phyloP scores from a whole-genome alignment of 1,284 basidiomycete species.

The Malassezia equina region DNA sequence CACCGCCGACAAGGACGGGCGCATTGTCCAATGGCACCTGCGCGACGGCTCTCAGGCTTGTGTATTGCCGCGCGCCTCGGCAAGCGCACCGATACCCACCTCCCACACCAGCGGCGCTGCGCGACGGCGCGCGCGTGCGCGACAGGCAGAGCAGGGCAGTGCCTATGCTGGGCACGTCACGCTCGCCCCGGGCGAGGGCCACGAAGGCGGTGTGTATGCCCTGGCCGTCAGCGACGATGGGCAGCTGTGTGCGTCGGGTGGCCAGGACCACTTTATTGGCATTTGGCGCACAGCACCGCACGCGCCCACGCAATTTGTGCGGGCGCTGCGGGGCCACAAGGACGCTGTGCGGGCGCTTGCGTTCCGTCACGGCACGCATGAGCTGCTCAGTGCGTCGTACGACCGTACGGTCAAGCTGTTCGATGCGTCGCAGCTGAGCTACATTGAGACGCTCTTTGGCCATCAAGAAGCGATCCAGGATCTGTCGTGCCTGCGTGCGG shows the following conservation, averaged over 20 bases:
- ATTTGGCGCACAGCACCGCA: slow-evolving; percentile 25
- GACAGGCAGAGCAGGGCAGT: background rate
- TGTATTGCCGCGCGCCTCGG: slow-evolving; percentile 18
- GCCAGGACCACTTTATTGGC: slow-evolving; percentile 59
- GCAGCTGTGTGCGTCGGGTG: slow-evolving; percentile 71
- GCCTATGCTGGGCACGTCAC: slow-evolving; percentile 20
- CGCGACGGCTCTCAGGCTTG: slow-evolving; percentile 38
- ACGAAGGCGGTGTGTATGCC: slow-evolving; percentile 72
- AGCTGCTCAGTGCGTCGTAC: slow-evolving; percentile 70
- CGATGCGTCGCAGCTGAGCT: slow-evolving; percentile 72
- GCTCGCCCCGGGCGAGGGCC: slow-evolving; percentile 55
- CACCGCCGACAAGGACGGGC: slow-evolving; percentile 39
- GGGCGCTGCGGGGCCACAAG: slow-evolving; percentile 55
- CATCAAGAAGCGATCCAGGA: slow-evolving; percentile 80
- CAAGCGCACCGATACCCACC: background rate
- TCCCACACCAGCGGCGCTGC: slow-evolving; percentile 10
- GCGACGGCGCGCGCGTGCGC: slow-evolving; percentile 6
- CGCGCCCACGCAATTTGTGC: slow-evolving; percentile 56
- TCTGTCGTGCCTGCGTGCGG: slow-evolving; percentile 69
- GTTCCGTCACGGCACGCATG: slow-evolving; percentile 65
- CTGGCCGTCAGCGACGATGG: slow-evolving; percentile 78
- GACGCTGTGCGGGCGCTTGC: slow-evolving; percentile 56
- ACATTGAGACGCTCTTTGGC: slow-evolving; percentile 92
- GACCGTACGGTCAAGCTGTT: slow-evolving; percentile 88
- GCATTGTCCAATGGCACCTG: slow-evolving; percentile 38